Percentiles rank a stretch among this genome's conserved stretches.
phyloP scores from a whole-genome alignment of 768 basidiomycete genomes.

The Butyriboletus loyo region DNA sequence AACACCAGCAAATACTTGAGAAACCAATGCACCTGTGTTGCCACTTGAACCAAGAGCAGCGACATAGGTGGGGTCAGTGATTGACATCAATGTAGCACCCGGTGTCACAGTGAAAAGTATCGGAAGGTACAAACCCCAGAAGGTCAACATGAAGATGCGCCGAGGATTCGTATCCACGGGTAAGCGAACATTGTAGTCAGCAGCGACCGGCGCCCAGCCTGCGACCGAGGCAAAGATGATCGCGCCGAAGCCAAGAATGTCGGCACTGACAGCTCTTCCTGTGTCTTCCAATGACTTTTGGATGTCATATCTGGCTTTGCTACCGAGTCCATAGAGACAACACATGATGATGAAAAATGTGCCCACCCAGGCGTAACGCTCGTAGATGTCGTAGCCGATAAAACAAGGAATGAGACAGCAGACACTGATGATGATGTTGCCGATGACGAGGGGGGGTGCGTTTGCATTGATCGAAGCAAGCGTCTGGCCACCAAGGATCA shows the following conservation, averaged over 20 bases:
- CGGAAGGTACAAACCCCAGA: slow-evolving; percentile 50
- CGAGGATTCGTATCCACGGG: slow-evolving; percentile 41
- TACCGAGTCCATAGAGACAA: slow-evolving; percentile 50
- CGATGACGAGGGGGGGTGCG: slow-evolving; percentile 45
- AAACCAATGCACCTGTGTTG: slow-evolving; percentile 45
- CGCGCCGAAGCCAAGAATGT: slow-evolving; percentile 50
- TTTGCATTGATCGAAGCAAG: slow-evolving; percentile 44
- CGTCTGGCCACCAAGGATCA: slow-evolving; percentile 55
- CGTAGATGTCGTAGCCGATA: slow-evolving; percentile 46
- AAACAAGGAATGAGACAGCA: slow-evolving; percentile 45
- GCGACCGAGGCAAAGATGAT: slow-evolving; percentile 48
- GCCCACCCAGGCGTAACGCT: slow-evolving; percentile 55
- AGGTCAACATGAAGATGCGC: slow-evolving; percentile 48
- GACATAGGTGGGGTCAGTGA: slow-evolving; percentile 38
- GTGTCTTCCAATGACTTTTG: slow-evolving; percentile 43
- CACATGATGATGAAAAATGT: slow-evolving; percentile 47
- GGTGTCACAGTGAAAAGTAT: slow-evolving; percentile 37
- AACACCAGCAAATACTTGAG: slow-evolving; percentile 43
- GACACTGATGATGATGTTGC: slow-evolving; percentile 46
- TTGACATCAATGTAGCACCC: slow-evolving; percentile 42
- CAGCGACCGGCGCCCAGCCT: slow-evolving; percentile 52
- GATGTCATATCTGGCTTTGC: slow-evolving; percentile 44
- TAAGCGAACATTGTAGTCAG: slow-evolving; percentile 52
- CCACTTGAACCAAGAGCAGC: slow-evolving; percentile 38
- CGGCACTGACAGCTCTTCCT: slow-evolving; percentile 43